Percentiles rank a stretch among this genome's conserved stretches.
Evolutionary conservation across 2,329 filamentous ascomycete genomes (phyloP).

Genomic region (Fonsecaea monophora): DNA sequence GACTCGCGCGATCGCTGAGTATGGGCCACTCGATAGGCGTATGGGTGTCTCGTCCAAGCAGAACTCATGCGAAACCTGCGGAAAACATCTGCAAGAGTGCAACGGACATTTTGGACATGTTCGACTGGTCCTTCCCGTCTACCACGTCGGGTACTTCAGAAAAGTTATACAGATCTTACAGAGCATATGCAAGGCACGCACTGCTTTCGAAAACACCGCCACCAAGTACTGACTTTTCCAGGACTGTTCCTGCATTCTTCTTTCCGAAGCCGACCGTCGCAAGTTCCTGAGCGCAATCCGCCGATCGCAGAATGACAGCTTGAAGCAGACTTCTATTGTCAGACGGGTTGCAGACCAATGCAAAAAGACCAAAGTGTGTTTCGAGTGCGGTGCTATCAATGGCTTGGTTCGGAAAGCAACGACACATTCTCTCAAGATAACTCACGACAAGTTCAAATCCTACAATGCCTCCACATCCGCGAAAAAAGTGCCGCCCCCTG

Average conservation of each 20-base stretch:
- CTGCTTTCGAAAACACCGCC: slow-evolving; percentile 11
- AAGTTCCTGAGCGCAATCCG: slow-evolving; percentile 80
- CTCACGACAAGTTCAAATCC: slow-evolving; percentile 87
- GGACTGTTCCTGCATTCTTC: slow-evolving; percentile 82
- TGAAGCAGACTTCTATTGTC: slow-evolving; percentile 80
- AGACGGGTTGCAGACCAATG: slow-evolving; percentile 91
- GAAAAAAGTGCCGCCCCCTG: slow-evolving; percentile 80
- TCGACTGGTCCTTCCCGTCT: slow-evolving; percentile 85
- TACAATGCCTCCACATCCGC: slow-evolving; percentile 88
- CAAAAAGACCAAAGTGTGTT: slow-evolving; percentile 82
- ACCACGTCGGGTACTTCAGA: slow-evolving; percentile 95
- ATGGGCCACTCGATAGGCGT: slow-evolving; percentile 87
- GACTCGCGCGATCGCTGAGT: slow-evolving; percentile 65
- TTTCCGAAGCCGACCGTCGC: slow-evolving; percentile 80
- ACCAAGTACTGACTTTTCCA: slow-evolving; percentile 42
- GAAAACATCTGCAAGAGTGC: slow-evolving; percentile 79
- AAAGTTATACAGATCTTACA: slow-evolving; percentile 91
- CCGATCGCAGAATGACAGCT: slow-evolving; percentile 81
- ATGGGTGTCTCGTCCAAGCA: slow-evolving; percentile 89
- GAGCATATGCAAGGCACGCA: slow-evolving; percentile 80
- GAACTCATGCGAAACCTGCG: slow-evolving; percentile 80
- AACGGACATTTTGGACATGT: slow-evolving; percentile 97
- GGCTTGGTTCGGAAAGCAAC: slow-evolving; percentile 91
- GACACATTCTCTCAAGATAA: slow-evolving; percentile 81
- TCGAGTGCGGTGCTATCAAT: slow-evolving; percentile 80